Evolutionary conservation across 176 grass and related monocot species (phyloP), one percentile per base, ranked within the genome.

Genomic region (Panicum miliaceum): DNA sequence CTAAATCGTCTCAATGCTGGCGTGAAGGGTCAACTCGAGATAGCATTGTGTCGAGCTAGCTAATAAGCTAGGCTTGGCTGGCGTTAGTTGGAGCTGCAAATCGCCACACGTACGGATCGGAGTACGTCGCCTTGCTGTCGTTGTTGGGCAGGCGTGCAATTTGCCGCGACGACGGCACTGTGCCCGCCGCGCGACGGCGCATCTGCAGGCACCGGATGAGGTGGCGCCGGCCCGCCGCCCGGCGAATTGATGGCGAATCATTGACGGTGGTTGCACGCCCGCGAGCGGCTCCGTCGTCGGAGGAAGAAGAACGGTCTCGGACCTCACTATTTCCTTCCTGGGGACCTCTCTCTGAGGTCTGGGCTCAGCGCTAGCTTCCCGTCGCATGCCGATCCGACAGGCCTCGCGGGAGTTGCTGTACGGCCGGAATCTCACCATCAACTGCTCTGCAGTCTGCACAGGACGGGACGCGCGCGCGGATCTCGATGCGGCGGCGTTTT

Each of bases 241-340:
- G 57, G 45, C 70, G 20, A 34, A 78, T 12, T 27, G 73, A 78
- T 48, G 75, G 3, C 26, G 54, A 71, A 86, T 79, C 36, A 86
- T 86, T 86, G 34, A 6, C 29, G 66, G 66, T 63, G 43, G 71
- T 71, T 51, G 84, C 82, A 32, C 29, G 29, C 29, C 27, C 12
- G 62, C 73, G 46, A 29, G 13, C 47, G 12, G 12, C 12, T 47
- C 46, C 46, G 10, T 45, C 46, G 46, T 47, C 46, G 46, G 51
- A 54, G 6, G 51, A 51, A 16, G 51, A 18, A 53, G 18, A 20
- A 53, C 5, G 12, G 40, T 37, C 13, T 45, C 58, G 14, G 68
- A 56, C 7, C 23, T 32, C 8, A 32, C 75, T 29, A 19, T 29
- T 27, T 10, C 0, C 6, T 2, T 7, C 3, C 32, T 40, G 4